Base-by-base conservation (phyloP, 1,139 yeast genomes). In the Geotrichum reessii region DNA sequence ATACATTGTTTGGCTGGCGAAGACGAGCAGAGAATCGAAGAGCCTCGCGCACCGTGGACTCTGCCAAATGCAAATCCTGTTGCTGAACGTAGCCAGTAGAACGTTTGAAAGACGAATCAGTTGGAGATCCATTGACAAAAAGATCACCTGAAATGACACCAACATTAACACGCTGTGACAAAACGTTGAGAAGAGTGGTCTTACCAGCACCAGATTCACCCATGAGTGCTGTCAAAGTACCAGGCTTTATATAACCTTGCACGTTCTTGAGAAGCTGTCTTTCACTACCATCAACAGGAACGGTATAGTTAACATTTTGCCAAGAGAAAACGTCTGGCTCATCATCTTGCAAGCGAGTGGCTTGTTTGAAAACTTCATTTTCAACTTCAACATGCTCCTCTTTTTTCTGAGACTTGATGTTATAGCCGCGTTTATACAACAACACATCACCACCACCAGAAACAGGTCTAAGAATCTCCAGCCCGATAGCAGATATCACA, bases 161-260 rank as follows among this genome's bases (percentile, higher is more conserved):
- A 70, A 80, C 77, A 56, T 78, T 76, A 62, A 80, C 77, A 69
- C 87, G 76, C 66, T 82, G 84, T 17, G 87, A 83, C 61, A 84
- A 74, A 53, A 79, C 79, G 65, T 83, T 82, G 62, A 84, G 75
- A 61, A 84, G 73, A 7, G 87, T 84, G 1, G 88, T 84, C 69
- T 83, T 83, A 68, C 87, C 87, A 52, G 87, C 87, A 67, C 87
- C 87, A 28, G 87, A 83, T 62, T 81, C 85, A 63, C 88, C 88
- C 86, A 84, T 83, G 50, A 84, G 70, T 28, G 85, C 85, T 53
- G 84, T 81, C 74, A 81, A 71, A 37, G 83, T 80, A 64, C 88
- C 88, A 17, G 88, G 87, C 63, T 81, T 80, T 66, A 84, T 84
- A 69, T 77, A 85, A 48, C 89, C 90, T 63, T 81, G 83, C 55